Percentiles rank a stretch among this genome's conserved stretches.
Evolutionary conservation across 208 protist genomes (phyloP).

Genomic region (Novymonas esmeraldas): DNA sequence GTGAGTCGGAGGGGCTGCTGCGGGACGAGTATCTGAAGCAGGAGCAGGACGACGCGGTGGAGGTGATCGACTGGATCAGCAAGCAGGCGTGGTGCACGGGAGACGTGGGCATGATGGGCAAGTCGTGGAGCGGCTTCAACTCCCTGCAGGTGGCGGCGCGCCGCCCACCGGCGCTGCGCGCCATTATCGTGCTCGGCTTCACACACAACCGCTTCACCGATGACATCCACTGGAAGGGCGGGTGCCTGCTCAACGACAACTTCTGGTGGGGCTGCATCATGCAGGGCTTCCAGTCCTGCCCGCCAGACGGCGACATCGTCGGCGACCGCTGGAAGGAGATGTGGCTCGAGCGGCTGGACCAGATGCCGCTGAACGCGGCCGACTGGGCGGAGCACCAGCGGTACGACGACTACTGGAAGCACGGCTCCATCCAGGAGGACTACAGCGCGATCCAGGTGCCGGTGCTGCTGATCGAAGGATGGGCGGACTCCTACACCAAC

Average conservation of each 20-base stretch:
- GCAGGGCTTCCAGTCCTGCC: slow-evolving; percentile 57
- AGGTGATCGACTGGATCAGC: slow-evolving; percentile 72
- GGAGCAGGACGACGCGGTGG: slow-evolving; percentile 63
- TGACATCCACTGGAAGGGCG: slow-evolving; percentile 77
- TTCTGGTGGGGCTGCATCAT: slow-evolving; percentile 78
- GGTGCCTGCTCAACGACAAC: slow-evolving; percentile 73
- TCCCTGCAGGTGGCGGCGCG: slow-evolving; percentile 63
- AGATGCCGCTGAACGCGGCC: slow-evolving; percentile 55
- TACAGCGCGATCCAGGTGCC: slow-evolving; percentile 58
- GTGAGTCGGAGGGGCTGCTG: slow-evolving; percentile 62
- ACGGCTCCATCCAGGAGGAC: slow-evolving; percentile 60
- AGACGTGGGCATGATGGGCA: slow-evolving; percentile 70
- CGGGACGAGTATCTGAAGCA: slow-evolving; percentile 63
- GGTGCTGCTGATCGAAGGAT: slow-evolving; percentile 56
- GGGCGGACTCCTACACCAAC: slow-evolving; percentile 74
- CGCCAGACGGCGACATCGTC: slow-evolving; percentile 46
- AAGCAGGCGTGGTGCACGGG: slow-evolving; percentile 64
- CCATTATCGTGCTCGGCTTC: slow-evolving; percentile 72
- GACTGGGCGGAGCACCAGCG: slow-evolving; percentile 55
- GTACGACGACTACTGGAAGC: slow-evolving; percentile 68
- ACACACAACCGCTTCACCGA: slow-evolving; percentile 71
- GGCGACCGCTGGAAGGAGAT: slow-evolving; percentile 49
- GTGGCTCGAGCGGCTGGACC: slow-evolving; percentile 53
- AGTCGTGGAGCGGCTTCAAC: slow-evolving; percentile 76
- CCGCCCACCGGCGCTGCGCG: slow-evolving; percentile 51